Evolutionary conservation across 1,284 basidiomycete species (phyloP), one percentile per base, ranked within the genome.

Genomic region (Ganoderma meredithae): DNA sequence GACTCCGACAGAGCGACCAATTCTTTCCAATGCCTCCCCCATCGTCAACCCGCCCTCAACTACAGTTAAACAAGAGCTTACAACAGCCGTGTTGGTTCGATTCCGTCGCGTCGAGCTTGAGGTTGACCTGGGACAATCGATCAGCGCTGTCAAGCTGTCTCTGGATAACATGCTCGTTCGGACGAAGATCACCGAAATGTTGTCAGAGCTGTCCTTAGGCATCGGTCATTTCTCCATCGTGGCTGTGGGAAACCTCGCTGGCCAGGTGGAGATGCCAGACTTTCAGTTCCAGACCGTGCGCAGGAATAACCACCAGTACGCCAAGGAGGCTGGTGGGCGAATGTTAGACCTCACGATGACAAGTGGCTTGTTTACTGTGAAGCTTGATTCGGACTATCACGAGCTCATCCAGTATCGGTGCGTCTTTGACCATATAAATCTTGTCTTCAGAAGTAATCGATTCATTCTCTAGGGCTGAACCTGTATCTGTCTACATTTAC

Each of bases 331-430:
- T 55, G 71, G 73, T 0, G 82, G 76, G 64, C 86, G 86, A 47
- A 88, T 95, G 83, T 80, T 97, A 62, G 89, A 93, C 71, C 83
- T 97, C 62, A 85, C 84, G 13, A 87, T 97, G 83, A 91, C 90
- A 3, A 94, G 89, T 72, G 94, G 93, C 4, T 84, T 89, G 43
- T 77, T 96, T 69, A 83, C 88, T 63, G 85, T 88, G 13, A 85
- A 86, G 40, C 80, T 96, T 31, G 90, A 93, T 76, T 92, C 95
- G 15, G 94, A 95, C 69, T 90, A 91, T 74, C 89, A 92, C 72
- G 88, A 88, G 71, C 81, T 96, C 40, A 80, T 96, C 36, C 87
- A 92, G 66, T 95, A 96, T 78, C 88, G 91, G 92, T 95, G 72
- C 76, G 88, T 82, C 4, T 19, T 1, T 33, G 5, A 25, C 12